These are phyloP conservation scores for Arabis hirsuta DNA, from an alignment of 345 rosid genomes.

Conservation along the genomic window DNA sequence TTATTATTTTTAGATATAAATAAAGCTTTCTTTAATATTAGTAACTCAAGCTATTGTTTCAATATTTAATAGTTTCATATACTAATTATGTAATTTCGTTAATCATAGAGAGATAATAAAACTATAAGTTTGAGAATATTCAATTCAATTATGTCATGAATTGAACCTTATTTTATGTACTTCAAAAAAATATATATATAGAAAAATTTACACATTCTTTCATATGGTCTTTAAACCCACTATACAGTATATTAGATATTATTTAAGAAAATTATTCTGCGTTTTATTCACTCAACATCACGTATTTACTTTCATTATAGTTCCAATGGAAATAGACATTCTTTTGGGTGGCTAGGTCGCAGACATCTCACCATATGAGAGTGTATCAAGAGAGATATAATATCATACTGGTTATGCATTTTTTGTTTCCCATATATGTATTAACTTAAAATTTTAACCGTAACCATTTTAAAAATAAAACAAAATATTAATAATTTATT, in stretches of 20 bases:
- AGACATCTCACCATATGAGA: slow-evolving; percentile 30
- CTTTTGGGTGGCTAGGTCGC: slow-evolving; percentile 21
- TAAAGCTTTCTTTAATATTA: neutral
- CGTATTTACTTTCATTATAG: slow-evolving; percentile 1
- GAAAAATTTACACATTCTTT: no score
- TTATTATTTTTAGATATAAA: neutral
- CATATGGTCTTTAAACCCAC: no score
- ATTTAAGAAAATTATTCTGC: no score
- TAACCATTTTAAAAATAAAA: no score
- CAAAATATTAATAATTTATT: no score
- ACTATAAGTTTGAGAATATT: no score
- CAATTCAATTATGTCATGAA: no score
- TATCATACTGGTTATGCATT: neutral
- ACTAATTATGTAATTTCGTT: neutral
- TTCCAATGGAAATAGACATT: slow-evolving; percentile 4
- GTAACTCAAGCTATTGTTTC: neutral
- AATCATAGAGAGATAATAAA: neutral
- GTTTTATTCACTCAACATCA: slow-evolving; percentile 6
- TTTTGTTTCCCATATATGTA: no score
- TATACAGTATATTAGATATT: no score
- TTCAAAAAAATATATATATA: no score
- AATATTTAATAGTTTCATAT: neutral
- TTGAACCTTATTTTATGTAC: no score
- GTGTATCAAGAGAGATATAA: slow-evolving; percentile 24
- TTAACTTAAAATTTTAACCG: no score